These are phyloP conservation scores for Mallotus repandus DNA, from an alignment of 441 rosid genomes.

Conservation along the genomic window DNA sequence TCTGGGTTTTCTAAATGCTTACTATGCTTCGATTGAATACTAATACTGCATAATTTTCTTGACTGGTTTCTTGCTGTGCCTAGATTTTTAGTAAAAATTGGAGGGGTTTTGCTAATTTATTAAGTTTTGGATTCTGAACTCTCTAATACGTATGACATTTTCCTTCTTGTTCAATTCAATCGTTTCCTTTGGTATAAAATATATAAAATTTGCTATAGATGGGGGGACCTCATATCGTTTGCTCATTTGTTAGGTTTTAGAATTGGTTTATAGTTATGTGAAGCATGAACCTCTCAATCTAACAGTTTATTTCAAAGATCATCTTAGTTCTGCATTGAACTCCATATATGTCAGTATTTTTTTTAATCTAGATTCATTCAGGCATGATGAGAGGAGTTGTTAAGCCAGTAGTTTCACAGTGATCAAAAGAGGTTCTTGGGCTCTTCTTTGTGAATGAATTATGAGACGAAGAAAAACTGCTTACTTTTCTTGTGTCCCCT, in stretches of 20 bases:
- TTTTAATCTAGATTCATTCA: neutral
- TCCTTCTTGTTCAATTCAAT: neutral
- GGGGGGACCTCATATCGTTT: neutral
- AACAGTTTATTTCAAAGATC: neutral
- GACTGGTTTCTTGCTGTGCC: neutral
- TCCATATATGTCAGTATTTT: neutral
- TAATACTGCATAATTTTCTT: neutral
- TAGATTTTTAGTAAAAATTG: neutral
- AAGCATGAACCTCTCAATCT: neutral
- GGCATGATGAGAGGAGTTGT: neutral
- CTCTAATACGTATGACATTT: neutral
- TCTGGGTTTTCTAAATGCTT: neutral
- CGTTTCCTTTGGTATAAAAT: neutral
- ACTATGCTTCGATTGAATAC: too few species aligned
- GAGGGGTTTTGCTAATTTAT: neutral
- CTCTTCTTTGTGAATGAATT: neutral
- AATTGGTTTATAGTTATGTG: neutral
- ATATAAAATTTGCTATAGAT: neutral
- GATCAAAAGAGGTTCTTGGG: neutral
- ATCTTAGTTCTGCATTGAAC: neutral
- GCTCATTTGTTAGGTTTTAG: slow-evolving; percentile 3
- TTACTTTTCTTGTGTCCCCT: neutral
- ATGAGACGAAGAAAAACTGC: neutral
- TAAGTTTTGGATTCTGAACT: neutral
- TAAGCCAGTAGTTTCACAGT: neutral